Base-by-base conservation (phyloP, 1,139 yeast genomes). In the Pichia sp. region DNA sequence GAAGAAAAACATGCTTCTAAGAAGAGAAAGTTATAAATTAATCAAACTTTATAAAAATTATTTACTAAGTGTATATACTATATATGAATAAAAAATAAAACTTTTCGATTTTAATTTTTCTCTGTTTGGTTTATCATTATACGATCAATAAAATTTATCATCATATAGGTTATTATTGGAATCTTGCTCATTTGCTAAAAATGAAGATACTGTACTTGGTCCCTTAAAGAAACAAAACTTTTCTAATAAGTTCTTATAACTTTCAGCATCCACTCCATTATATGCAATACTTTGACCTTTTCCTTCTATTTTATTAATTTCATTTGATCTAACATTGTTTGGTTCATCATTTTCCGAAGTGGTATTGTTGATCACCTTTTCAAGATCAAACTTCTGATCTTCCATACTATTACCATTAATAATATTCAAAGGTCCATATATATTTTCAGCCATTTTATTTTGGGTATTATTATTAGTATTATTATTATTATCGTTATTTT, bases 181-280 rank as follows among this genome's bases (percentile, higher is more conserved):
- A 19, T 39, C 38, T 13, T 48, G 40, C 8, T 47, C 48, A 22
- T 45, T 44, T 25, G 51, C 47, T 31, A 54, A 47, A 39, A 55
- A 50, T 6, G 61, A 53, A 1, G 62, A 55, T 1, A 56, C 56
- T 1, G 60, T 51, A 6, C 56, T 51, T 5, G 62, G 61, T 11
- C 64, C 56, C 39, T 65, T 57, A 55, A 68, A 82, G 55, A 85
- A 85, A 57, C 95, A 85, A 60, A 80, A 85, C 43, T 78, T 77
- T 47, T 82, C 80, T 48, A 85, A 64, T 33, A 85, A 63, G 49
- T 80, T 83, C 55, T 78, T 77, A 58, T 85, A 85, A 1, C 80
- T 69, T 47, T 74, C 69, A 6, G 87, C 74, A 54, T 38, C 37
- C 21, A 41, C 33, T 5, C 35, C 31, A 15, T 33, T 26, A 33